Conservation (phyloP, 768 basidiomycete species). For the Termitomyces sp. region DNA sequence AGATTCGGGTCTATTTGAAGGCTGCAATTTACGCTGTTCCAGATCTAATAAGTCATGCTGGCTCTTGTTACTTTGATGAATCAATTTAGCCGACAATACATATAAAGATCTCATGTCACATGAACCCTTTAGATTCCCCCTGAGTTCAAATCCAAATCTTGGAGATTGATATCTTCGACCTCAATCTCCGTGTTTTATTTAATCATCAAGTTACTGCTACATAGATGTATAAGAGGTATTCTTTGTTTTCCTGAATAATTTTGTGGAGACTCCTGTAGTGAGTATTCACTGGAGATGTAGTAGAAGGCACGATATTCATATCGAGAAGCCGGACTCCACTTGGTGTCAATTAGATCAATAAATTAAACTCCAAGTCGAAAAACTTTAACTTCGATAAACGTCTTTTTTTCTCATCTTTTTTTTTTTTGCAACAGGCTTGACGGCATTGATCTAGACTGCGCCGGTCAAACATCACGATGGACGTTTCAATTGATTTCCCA, state of each 20-base stretch:
- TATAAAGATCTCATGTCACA: neutral
- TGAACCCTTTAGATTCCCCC: neutral
- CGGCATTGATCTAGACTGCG: neutral
- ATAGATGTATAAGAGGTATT: neutral
- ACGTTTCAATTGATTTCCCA: neutral
- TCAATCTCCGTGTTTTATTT: neutral
- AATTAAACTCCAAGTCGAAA: neutral
- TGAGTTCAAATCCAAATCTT: neutral
- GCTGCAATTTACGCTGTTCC: neutral
- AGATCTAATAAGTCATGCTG: neutral
- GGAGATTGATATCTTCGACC: neutral
- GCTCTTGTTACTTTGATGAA: neutral
- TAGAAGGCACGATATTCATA: neutral
- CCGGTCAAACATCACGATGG: neutral
- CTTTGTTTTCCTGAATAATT: too few species aligned
- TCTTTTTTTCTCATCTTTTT: neutral
- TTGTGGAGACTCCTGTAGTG: neutral
- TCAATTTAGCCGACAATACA: neutral
- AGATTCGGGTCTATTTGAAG: slow-evolving; percentile 1
- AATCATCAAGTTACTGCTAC: neutral
- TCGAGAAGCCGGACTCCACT: neutral
- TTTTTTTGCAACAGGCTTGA: neutral
- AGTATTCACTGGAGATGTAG: too few species aligned
- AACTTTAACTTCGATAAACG: neutral
- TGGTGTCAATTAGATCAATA: neutral